Evolutionary conservation across 2,329 filamentous ascomycete species (phyloP), one percentile per base, ranked within the genome.

Genomic region (Colletotrichum noveboracense): DNA sequence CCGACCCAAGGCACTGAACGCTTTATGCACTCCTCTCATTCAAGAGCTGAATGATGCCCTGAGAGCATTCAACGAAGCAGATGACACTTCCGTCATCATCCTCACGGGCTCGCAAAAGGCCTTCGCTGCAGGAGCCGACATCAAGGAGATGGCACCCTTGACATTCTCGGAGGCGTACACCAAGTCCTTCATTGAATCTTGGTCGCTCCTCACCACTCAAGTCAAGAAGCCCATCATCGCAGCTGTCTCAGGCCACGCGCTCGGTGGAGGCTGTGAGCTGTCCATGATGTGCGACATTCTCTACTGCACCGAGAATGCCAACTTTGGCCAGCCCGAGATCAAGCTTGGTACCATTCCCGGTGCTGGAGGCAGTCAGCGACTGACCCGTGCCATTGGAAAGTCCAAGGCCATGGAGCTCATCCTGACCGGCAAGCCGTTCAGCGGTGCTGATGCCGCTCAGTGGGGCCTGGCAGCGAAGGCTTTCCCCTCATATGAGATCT

Each of bases 281-380:
- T 96, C 97, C 66, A 94, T 99, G 89, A 99, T 98, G 97, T 95
- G 94, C 82, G 97, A 99, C 84, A 93, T 98, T 79, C 87, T 99
- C 76, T 98, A 98, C 89, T 97, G 95, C 87, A 96, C 94, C 3
- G 90, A 93, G 66, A 91, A 86, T 18, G 96, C 97, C 78, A 97
- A 95, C 80, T 98, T 99, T 83, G 97, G 97, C 14, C 97, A 98
- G 87, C 97, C 97, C 1, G 97, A 99, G 88, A 95, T 99, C 88
- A 98, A 97, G 87, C 90, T 99, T 5, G 97, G 97, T 30, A 94
- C 94, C 3, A 95, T 98, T 71, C 97, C 97, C 1, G 97, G 97
- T 5, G 97, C 95, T 0, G 97, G 97, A 32, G 97, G 97, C 8
- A 96, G 93, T 77, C 97, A 99, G 89, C 90, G 97, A 10, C 88